Percentiles rank a stretch among this genome's conserved stretches.
phyloP scores from a whole-genome alignment of 2,329 filamentous ascomycete species.

The Monosporascus ibericus region DNA sequence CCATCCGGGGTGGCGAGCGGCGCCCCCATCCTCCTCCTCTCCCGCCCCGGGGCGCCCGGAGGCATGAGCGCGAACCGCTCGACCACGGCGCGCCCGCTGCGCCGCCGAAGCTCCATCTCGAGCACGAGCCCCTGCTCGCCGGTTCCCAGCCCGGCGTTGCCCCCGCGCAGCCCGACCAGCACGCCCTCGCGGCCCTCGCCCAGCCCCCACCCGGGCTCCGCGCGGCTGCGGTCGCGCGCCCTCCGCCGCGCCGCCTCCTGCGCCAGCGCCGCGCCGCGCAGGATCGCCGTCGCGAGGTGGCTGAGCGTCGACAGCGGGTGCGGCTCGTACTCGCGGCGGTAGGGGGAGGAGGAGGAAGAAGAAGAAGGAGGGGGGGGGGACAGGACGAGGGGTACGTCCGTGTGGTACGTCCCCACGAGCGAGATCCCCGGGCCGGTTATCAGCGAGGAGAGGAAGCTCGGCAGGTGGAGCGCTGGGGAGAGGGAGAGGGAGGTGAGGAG shows the following conservation, averaged over 20 bases:
- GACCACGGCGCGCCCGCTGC: conserved; percentile 70
- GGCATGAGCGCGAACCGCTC: conserved; percentile 56
- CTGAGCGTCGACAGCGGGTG: conserved; percentile 65
- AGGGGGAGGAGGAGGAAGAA: too few species aligned
- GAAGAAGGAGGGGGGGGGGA: conserved; percentile 9
- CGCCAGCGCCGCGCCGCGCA: conserved; percentile 65
- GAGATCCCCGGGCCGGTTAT: conserved; percentile 62
- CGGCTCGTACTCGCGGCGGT: conserved; percentile 54
- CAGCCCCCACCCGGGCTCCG: conserved; percentile 73
- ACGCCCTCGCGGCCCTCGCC: conserved; percentile 73
- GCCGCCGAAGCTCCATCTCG: conserved; percentile 78
- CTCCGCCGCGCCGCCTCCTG: conserved; percentile 69
- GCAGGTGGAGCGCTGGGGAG: conserved; percentile 42
- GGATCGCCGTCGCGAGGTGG: conserved; percentile 84
- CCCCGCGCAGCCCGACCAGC: conserved; percentile 60
- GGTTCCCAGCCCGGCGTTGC: conserved; percentile 20
- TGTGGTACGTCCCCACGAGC: conserved; percentile 75
- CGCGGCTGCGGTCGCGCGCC: conserved; percentile 69
- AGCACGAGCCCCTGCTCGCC: conserved; percentile 55
- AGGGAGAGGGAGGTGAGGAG: conserved; percentile 50
- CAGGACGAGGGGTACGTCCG: conserved; percentile 60
- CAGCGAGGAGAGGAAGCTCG: conserved; percentile 59
- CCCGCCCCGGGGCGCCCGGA: conserved; percentile 6
- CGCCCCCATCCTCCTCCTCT: conserved; percentile 8
- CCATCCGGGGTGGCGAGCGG: neutral